These are phyloP conservation scores for Cryptococcus jaspeensis DNA, from an alignment of 1,284 basidiomycete genomes.

Conservation along the genomic window DNA sequence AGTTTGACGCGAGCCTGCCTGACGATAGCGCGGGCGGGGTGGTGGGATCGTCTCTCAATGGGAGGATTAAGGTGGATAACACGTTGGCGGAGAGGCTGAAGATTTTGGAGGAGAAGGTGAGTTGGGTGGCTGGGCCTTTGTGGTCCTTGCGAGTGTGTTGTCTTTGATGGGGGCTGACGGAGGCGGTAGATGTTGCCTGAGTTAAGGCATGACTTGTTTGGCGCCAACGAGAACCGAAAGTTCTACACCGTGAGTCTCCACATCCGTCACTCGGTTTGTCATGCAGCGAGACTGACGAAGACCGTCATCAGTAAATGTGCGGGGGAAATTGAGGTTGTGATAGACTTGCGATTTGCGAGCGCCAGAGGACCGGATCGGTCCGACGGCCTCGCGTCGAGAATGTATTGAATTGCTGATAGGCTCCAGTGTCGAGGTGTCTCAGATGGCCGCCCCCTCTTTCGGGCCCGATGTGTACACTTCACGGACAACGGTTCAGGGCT, in stretches of 20 bases:
- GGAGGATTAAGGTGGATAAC: conserved; percentile 84
- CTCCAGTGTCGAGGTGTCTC: too few species aligned
- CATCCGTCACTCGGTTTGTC: too few species aligned
- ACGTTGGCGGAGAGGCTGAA: conserved; percentile 84
- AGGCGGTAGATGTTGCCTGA: conserved; percentile 83
- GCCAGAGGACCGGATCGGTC: too few species aligned
- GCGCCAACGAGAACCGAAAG: conserved; percentile 79
- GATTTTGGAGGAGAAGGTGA: conserved; percentile 80
- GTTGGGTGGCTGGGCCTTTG: conserved; percentile 36
- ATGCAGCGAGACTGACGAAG: too few species aligned
- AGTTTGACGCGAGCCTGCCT: conserved; percentile 65
- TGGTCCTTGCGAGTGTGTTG: background rate
- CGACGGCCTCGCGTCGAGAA: too few species aligned
- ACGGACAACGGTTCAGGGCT: too few species aligned
- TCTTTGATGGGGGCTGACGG: background rate
- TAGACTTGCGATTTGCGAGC: too few species aligned
- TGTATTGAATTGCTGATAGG: too few species aligned
- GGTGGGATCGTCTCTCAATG: conserved; percentile 67
- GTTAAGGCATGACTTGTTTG: conserved; percentile 80
- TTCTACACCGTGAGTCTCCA: conserved; percentile 62
- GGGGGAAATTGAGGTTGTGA: too few species aligned
- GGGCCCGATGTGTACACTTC: too few species aligned
- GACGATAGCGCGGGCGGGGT: conserved; percentile 83
- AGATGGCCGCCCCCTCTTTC: too few species aligned
- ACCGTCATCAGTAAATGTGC: too few species aligned